Evolutionary conservation across 1,284 basidiomycete genomes (phyloP).

Genomic region (Omphalotus olearius): DNA sequence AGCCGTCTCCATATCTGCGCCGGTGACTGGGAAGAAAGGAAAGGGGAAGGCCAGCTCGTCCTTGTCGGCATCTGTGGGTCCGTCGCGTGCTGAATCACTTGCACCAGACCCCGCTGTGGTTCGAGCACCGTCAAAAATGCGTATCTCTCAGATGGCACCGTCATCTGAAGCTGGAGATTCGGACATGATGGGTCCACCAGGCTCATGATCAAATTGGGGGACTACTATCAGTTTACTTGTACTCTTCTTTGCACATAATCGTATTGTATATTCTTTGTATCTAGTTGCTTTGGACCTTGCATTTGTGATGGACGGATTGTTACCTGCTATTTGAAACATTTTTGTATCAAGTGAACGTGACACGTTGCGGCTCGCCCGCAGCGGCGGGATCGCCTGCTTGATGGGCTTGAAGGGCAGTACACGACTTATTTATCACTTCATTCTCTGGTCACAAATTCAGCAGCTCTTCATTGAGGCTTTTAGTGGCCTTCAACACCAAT

Average conservation of each 20-base stretch:
- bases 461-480: not conserved
- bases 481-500: not conserved
- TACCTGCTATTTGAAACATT: no score
- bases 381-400: not conserved
- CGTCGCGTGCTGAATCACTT: constrained; percentile 50
- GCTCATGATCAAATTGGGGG: not conserved
- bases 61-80: constrained; percentile 39
- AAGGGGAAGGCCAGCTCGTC: constrained; percentile 34
- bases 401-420: no score
- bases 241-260: constrained; percentile 1
- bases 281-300: not conserved
- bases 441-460: not conserved
- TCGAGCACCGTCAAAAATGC: constrained; percentile 55
- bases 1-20: constrained; percentile 37
- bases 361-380: not conserved
- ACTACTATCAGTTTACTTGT: not conserved
- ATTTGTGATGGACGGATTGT: not conserved
- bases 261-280: not conserved
- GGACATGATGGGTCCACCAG: constrained; percentile 25
- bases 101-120: constrained; percentile 35
- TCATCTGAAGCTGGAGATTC: constrained; percentile 44
- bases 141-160: constrained; percentile 30
- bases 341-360: not conserved
- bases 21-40: constrained; percentile 29
- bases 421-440: no score